These are phyloP conservation scores for Protea cynaroides DNA, from an alignment of 164 flowering plant genomes.

Conservation along the genomic window DNA sequence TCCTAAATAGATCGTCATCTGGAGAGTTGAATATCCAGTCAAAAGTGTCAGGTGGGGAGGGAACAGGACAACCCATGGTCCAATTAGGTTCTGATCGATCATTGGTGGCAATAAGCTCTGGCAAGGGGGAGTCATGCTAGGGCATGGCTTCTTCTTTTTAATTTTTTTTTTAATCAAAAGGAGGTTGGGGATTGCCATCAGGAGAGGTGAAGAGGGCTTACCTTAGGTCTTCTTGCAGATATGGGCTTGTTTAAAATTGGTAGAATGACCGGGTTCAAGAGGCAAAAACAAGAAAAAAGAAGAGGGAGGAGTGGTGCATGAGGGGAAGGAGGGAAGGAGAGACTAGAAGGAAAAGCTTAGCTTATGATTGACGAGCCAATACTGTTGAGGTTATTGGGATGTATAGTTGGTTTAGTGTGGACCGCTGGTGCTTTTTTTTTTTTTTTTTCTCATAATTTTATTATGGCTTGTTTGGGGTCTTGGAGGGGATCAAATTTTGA, in stretches of 20 bases:
- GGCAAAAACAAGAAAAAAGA: constrained; percentile 6
- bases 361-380: constrained; percentile 3
- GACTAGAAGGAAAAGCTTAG: constrained; percentile 12
- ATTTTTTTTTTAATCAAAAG: background rate
- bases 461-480: constrained; percentile 18
- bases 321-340: background rate
- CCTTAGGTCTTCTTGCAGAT: background rate
- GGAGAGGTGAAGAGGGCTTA: constrained; percentile 6
- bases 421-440: constrained; percentile 12
- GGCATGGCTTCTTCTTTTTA: constrained; percentile 2
- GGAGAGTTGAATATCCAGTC: constrained; percentile 20
- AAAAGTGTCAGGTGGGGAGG: constrained; percentile 21
- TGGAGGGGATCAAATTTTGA: constrained; percentile 19
- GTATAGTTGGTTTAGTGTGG: constrained; percentile 33
- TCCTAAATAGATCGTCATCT: constrained; percentile 16
- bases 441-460: constrained; percentile 8
- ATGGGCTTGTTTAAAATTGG: no score
- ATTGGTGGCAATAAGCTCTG: constrained; percentile 1
- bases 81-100: constrained; percentile 13
- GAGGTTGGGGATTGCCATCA: background rate
- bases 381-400: constrained; percentile 22
- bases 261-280: background rate
- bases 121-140: constrained; percentile 10
- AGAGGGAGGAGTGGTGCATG: background rate
- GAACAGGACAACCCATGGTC: constrained; percentile 1